Conservation (phyloP, 1,139 yeast genomes). For the Williopsis jadinii region DNA sequence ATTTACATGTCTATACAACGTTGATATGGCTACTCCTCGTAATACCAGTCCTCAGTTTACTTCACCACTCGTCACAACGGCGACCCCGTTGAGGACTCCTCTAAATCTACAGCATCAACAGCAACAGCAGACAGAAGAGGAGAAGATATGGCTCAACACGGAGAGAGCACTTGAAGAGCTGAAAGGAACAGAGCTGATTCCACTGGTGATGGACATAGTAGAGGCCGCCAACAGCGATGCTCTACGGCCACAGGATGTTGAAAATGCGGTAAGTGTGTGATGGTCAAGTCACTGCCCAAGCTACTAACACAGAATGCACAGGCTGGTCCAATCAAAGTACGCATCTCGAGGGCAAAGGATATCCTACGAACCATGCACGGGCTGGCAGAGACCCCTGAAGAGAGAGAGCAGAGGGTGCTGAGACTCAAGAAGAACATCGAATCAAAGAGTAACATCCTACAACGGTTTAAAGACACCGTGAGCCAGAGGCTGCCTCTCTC, state of each 20-base stretch:
- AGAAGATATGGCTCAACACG: conserved; percentile 7
- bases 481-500: conserved; percentile 7
- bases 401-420: conserved; percentile 13
- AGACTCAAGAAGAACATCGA: conserved; percentile 13
- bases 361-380: conserved; percentile 17
- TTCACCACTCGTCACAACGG: neutral
- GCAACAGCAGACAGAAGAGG: conserved; percentile 1
- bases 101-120: neutral
- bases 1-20: neutral
- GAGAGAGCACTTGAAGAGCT: conserved; percentile 15
- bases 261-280: conserved; percentile 15
- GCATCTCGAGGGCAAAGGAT: conserved; percentile 16
- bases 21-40: neutral
- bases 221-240: conserved; percentile 20
- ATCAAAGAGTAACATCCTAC: conserved; percentile 9
- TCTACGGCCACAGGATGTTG: conserved; percentile 20
- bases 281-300: neutral
- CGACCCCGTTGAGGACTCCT: neutral
- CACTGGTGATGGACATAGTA: conserved; percentile 20
- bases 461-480: conserved; percentile 10
- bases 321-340: conserved; percentile 17
- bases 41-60: neutral
- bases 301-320: conserved; percentile 2
- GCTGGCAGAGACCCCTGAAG: conserved; percentile 18
- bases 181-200: conserved; percentile 16